Evolutionary conservation across 305 asterid genomes (phyloP).

Genomic region (Fraxinus platypoda): DNA sequence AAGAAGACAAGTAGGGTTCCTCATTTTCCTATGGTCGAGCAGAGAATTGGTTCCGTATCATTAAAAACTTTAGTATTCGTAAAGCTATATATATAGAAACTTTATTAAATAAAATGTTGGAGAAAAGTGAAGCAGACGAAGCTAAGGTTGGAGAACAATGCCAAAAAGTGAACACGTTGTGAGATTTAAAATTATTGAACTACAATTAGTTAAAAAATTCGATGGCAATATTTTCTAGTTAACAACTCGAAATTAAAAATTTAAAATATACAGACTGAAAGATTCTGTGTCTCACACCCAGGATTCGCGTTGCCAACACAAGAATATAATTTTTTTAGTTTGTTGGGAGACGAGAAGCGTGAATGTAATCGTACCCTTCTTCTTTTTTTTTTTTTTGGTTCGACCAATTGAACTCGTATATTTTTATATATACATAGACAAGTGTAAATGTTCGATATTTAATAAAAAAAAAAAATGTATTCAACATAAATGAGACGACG

Average conservation of each 20-base stretch:
- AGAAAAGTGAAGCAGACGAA: constrained; percentile 7
- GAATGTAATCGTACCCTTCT: neutral
- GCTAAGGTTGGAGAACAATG: constrained; percentile 1
- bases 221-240: neutral
- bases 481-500: neutral
- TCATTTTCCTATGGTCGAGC: no score
- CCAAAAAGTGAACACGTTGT: neutral
- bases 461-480: no score
- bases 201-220: neutral
- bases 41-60: no score
- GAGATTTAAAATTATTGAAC: neutral
- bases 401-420: no score
- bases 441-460: neutral
- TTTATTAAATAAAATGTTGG: neutral
- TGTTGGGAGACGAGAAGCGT: constrained; percentile 13
- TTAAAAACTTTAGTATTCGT: no score
- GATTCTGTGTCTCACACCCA: constrained; percentile 31
- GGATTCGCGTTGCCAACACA: constrained; percentile 30
- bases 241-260: neutral
- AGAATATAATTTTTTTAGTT: constrained; percentile 6
- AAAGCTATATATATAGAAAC: neutral
- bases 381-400: no score
- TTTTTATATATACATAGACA: neutral
- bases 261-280: constrained; percentile 18
- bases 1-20: no score